A percentile compares a stretch with the other conserved stretches of the same genome.
Evolutionary conservation across 345 rosid species (phyloP).

Genomic region (Eucalyptus tenuipes): DNA sequence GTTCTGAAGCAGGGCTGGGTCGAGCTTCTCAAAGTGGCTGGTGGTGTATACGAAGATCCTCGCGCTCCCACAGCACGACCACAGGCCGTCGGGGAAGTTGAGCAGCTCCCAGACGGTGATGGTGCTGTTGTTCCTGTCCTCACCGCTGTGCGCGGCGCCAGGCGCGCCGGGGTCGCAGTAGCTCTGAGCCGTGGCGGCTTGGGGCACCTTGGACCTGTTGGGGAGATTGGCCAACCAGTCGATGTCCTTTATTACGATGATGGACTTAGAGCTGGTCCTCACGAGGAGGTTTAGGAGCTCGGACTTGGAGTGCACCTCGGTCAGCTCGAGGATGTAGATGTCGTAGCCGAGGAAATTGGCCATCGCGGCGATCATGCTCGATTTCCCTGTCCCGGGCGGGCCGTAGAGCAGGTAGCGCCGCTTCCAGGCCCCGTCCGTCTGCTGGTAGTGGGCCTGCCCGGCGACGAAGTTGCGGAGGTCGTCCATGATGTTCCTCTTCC

Average conservation of each 20-base stretch:
- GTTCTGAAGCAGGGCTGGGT: constrained; percentile 68
- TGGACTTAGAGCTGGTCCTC: constrained; percentile 84
- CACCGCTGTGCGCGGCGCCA: rapidly evolving
- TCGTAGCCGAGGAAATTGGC: neutral
- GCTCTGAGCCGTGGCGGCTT: too few species aligned
- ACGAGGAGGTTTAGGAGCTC: constrained; percentile 65
- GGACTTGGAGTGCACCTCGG: constrained; percentile 79
- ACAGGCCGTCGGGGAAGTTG: constrained; percentile 84
- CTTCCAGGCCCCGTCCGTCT: constrained; percentile 24
- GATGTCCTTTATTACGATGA: constrained; percentile 85
- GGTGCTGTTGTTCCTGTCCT: constrained; percentile 17
- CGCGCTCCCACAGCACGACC: constrained; percentile 94
- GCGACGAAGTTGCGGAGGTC: neutral
- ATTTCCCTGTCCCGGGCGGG: neutral
- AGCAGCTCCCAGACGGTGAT: constrained; percentile 68
- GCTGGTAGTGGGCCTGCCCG: neutral
- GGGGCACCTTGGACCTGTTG: too few species aligned
- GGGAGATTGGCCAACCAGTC: constrained; percentile 56
- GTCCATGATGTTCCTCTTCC: constrained; percentile 52
- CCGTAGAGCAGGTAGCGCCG: constrained; percentile 4
- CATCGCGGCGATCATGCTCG: too few species aligned
- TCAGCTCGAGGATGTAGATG: constrained; percentile 44
- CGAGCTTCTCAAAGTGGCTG: constrained; percentile 77
- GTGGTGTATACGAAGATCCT: constrained; percentile 83
- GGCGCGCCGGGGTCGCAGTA: too few species aligned